Evolutionary conservation across 164 flowering plant genomes (phyloP).

Genomic region (Dillenia suffruticosa): DNA sequence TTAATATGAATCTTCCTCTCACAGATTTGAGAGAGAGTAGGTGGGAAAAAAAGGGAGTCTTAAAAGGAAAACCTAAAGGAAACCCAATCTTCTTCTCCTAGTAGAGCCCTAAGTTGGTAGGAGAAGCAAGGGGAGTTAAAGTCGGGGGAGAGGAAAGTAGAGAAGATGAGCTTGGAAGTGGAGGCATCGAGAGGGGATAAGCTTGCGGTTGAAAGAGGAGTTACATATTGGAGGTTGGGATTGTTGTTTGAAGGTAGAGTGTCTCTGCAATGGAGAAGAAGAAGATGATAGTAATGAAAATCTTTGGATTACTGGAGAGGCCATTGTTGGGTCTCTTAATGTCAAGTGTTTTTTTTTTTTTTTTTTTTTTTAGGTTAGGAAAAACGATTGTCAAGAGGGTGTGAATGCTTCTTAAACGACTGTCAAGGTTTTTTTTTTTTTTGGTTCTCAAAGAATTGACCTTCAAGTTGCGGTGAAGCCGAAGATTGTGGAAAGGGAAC

Average conservation of each 20-base stretch:
- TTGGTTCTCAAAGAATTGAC: no score
- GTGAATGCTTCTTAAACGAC: no score
- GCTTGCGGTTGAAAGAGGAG: not conserved
- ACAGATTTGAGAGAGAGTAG: no score
- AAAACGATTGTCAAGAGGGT: no score
- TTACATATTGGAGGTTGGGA: constrained; percentile 2
- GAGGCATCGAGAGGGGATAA: constrained; percentile 53
- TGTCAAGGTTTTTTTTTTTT: no score
- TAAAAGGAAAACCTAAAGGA: no score
- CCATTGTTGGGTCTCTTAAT: not conserved
- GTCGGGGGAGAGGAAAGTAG: constrained; percentile 75
- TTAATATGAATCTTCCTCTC: no score
- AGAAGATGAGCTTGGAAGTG: constrained; percentile 71
- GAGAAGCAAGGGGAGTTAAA: constrained; percentile 84
- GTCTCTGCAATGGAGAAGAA: constrained; percentile 54
- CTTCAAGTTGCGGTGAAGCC: no score
- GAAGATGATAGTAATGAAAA: constrained; percentile 22
- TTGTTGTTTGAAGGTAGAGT: constrained; percentile 56
- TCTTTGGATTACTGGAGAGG: constrained; percentile 5
- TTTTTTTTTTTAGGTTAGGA: no score
- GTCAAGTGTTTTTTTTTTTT: no score
- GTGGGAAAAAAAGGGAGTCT: no score
- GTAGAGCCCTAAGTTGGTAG: constrained; percentile 87
- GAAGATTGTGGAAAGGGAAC: no score
- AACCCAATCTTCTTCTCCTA: constrained; percentile 7